A percentile compares a stretch with the other conserved stretches of the same genome.
These are phyloP conservation scores for Globisporangium polare DNA, from an alignment of 352 stramenopile species.

Conservation along the genomic window DNA sequence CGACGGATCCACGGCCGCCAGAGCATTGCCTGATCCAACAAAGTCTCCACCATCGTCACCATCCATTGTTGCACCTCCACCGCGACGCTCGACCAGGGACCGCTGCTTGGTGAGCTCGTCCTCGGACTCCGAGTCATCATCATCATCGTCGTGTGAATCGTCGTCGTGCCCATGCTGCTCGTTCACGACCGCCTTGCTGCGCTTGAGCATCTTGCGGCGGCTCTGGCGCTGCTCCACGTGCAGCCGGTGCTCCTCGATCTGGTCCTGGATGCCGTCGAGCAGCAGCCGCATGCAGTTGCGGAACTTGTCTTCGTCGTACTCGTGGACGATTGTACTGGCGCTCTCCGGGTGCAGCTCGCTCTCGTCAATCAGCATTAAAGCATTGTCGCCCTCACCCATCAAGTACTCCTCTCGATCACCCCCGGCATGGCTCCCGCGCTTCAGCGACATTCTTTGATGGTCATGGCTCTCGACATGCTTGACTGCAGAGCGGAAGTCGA, in stretches of 20 bases:
- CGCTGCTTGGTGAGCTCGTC: constrained; percentile 16
- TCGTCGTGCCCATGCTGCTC: not conserved
- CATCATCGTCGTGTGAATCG: constrained; percentile 5
- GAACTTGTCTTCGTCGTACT: constrained; percentile 67
- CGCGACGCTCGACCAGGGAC: not conserved
- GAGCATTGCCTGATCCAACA: not conserved
- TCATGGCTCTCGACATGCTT: constrained; percentile 9
- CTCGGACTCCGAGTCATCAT: constrained; percentile 18
- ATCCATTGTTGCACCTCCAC: not conserved
- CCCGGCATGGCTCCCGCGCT: constrained; percentile 15
- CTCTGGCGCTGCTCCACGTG: constrained; percentile 34
- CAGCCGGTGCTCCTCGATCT: constrained; percentile 76
- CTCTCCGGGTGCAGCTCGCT: constrained; percentile 8
- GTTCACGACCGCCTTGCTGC: constrained; percentile 16
- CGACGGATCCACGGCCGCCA: not conserved
- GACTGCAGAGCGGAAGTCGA: constrained; percentile 65
- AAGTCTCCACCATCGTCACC: not conserved
- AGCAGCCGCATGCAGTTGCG: constrained; percentile 60
- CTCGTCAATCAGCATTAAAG: constrained; percentile 6
- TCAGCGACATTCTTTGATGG: not conserved
- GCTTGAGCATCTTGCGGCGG: constrained; percentile 27
- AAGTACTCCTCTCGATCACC: constrained; percentile 8
- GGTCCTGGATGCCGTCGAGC: constrained; percentile 76
- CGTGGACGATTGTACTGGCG: constrained; percentile 18
- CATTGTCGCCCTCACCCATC: not conserved